Conservation (phyloP, 2,329 filamentous ascomycete species). For the Coniochaeta ligniaria region DNA sequence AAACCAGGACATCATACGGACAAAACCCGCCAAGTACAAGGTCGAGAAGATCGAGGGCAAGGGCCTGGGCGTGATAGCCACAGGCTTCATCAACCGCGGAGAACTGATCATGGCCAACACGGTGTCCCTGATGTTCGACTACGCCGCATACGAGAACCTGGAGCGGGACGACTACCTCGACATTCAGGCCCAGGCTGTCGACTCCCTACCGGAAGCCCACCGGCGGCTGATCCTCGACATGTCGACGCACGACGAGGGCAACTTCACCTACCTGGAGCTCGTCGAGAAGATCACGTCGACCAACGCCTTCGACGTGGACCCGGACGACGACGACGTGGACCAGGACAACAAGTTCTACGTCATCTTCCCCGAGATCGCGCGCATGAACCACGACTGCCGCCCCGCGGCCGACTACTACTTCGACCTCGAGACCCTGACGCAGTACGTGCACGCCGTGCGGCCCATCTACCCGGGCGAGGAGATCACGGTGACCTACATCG, state of each 20-base stretch:
- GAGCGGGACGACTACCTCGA: conserved; percentile 14
- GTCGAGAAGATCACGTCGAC: conserved; percentile 28
- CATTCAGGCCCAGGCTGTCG: conserved; percentile 23
- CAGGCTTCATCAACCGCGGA: conserved; percentile 22
- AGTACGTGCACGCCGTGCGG: conserved; percentile 29
- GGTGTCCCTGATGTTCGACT: conserved; percentile 30
- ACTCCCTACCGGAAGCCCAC: conserved; percentile 22
- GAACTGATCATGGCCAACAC: conserved; percentile 33
- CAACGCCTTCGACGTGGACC: conserved; percentile 31
- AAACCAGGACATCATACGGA: conserved; percentile 17
- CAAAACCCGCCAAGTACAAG: conserved; percentile 17
- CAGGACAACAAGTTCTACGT: conserved; percentile 23
- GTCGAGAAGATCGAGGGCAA: conserved; percentile 30
- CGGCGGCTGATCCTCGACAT: conserved; percentile 24
- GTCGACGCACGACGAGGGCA: conserved; percentile 22
- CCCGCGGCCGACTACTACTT: conserved; percentile 36
- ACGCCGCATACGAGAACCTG: conserved; percentile 24
- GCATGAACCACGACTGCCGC: conserved; percentile 38
- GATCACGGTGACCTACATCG: conserved; percentile 35
- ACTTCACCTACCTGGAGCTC: conserved; percentile 15
- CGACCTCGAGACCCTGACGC: conserved; percentile 27
- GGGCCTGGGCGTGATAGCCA: conserved; percentile 29
- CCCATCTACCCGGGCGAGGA: conserved; percentile 33
- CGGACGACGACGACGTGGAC: conserved; percentile 19
- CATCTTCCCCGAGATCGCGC: conserved; percentile 32